phyloP scores from a whole-genome alignment of 345 rosid genomes.

The Eucalyptus dawsonii region DNA sequence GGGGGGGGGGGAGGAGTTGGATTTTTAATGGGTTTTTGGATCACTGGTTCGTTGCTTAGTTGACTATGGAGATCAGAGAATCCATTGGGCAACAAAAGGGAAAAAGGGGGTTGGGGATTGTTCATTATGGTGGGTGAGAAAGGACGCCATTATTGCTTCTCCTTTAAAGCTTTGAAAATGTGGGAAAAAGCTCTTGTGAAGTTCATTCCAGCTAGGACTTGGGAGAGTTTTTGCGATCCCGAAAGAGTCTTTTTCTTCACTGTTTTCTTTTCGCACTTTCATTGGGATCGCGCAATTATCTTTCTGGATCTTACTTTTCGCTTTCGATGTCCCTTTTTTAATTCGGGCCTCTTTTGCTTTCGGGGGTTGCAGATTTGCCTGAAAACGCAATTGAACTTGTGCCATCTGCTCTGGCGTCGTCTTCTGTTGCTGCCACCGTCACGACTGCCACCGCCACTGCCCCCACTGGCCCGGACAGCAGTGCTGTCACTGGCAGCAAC shows the following conservation, averaged over 20 bases:
- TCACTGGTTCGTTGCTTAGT: background rate
- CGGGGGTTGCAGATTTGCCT: constrained; percentile 23
- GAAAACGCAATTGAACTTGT: constrained; percentile 30
- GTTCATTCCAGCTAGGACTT: constrained; percentile 11
- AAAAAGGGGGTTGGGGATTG: background rate
- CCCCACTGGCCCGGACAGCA: background rate
- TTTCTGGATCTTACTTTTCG: background rate
- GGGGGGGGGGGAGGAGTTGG: background rate
- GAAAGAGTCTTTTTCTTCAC: background rate
- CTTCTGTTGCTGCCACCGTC: background rate
- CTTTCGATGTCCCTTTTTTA: background rate
- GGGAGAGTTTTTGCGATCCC: background rate
- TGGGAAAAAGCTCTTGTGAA: background rate
- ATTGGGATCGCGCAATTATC: background rate
- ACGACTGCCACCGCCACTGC: background rate
- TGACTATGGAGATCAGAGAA: background rate
- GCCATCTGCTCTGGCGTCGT: background rate
- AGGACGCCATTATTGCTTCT: constrained; percentile 29
- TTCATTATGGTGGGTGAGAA: background rate
- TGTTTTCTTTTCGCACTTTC: background rate
- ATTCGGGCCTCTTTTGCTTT: background rate
- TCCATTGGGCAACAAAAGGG: background rate
- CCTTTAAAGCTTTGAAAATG: constrained; percentile 12
- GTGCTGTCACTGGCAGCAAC: background rate
- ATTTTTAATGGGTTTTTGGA: background rate